phyloP scores from a whole-genome alignment of 2,329 filamentous ascomycete species.

The Aurifilum marmelostoma region DNA sequence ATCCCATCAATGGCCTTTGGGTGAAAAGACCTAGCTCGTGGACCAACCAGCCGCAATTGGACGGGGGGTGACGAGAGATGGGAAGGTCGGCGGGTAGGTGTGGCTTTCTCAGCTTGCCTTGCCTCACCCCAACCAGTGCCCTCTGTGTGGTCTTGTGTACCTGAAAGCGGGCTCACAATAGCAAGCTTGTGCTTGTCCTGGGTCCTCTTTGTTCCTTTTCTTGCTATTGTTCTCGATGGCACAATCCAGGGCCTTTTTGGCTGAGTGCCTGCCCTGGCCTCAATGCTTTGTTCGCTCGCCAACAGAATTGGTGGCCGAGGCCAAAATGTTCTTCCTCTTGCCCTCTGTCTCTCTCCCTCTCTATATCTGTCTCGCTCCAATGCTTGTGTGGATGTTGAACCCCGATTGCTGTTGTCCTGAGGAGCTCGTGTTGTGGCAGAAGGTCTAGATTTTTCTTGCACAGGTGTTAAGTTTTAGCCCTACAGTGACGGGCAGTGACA shows the following conservation, averaged over 20 bases:
- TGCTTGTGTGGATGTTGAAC: neutral
- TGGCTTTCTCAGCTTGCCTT: neutral
- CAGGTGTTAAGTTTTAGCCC: neutral
- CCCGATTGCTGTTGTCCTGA: neutral
- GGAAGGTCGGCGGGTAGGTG: neutral
- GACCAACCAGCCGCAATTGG: neutral
- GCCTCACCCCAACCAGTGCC: neutral
- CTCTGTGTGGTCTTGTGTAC: neutral
- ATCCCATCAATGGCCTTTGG: slow-evolving; percentile 13
- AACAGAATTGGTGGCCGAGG: neutral
- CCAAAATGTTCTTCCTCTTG: neutral
- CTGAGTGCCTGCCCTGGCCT: neutral
- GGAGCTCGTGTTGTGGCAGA: neutral
- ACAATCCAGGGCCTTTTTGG: slow-evolving; percentile 23
- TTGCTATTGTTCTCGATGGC: slow-evolving; percentile 23
- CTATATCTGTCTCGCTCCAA: neutral
- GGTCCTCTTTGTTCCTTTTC: neutral
- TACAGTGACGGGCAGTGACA: neutral
- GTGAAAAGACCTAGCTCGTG: neutral
- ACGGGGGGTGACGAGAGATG: slow-evolving; percentile 8
- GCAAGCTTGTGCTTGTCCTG: slow-evolving; percentile 3
- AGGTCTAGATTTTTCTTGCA: slow-evolving; percentile 1
- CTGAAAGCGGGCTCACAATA: neutral
- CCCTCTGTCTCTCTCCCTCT: neutral
- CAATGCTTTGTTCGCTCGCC: neutral